These are phyloP conservation scores for Rhizomucor pusillus DNA, from an alignment of 371 early-diverging fungal genomes.

Conservation along the genomic window DNA sequence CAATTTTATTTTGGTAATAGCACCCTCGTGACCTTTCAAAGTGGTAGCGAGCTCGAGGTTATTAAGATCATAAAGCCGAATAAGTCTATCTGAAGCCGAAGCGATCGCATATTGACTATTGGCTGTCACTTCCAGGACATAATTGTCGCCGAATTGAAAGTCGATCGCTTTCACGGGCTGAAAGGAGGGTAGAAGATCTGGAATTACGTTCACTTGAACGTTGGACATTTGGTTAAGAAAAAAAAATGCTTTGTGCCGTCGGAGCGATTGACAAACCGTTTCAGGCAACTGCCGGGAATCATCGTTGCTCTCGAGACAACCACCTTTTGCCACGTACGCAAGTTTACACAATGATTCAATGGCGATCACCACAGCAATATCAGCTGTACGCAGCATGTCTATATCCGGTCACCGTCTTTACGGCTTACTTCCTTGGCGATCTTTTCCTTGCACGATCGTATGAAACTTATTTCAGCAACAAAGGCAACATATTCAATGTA, in stretches of 20 bases:
- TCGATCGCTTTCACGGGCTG: slow-evolving; percentile 33
- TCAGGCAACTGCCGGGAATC: too few relatives aligned
- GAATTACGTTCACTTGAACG: slow-evolving; percentile 10
- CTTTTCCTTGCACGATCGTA: slow-evolving; percentile 34
- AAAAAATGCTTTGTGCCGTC: neutral
- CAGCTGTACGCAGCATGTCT: neutral
- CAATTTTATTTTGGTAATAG: slow-evolving; percentile 60
- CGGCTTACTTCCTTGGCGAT: slow-evolving; percentile 7
- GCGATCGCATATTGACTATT: slow-evolving; percentile 58
- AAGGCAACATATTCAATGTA: slow-evolving; percentile 72
- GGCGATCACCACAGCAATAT: neutral
- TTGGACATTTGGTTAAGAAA: slow-evolving; percentile 2
- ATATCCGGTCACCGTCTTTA: neutral
- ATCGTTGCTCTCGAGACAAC: neutral
- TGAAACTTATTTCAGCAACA: slow-evolving; percentile 52
- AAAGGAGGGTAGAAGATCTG: slow-evolving; percentile 29
- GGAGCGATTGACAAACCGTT: too few relatives aligned
- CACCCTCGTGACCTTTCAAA: slow-evolving; percentile 49
- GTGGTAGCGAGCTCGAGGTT: slow-evolving; percentile 47
- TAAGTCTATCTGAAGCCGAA: slow-evolving; percentile 64
- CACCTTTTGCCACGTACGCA: too few relatives aligned
- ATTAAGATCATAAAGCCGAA: slow-evolving; percentile 64
- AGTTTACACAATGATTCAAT: too few relatives aligned
- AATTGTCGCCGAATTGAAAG: slow-evolving; percentile 49
- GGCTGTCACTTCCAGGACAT: slow-evolving; percentile 66